Evolutionary conservation across 169 alveolate genomes (phyloP).

Genomic region (Amoebophrya sp.): DNA sequence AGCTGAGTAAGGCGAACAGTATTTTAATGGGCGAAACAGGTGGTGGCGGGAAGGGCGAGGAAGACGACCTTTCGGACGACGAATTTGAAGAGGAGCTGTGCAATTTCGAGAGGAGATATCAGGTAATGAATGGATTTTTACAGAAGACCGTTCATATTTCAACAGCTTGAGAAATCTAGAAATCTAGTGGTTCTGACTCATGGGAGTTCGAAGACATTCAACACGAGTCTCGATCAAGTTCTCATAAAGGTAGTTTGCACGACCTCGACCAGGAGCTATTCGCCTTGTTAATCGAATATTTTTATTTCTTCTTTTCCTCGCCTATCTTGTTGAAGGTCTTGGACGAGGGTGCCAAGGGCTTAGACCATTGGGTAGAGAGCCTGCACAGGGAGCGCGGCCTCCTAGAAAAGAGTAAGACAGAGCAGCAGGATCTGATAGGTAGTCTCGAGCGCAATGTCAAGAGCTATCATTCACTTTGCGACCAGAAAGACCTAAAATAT

Average conservation of each 20-base stretch:
- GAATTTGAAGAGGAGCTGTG: background rate
- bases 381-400: background rate
- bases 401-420: background rate
- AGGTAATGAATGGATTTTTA: background rate
- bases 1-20: background rate
- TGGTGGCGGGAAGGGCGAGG: background rate
- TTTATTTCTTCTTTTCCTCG: background rate
- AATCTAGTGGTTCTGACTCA: no score
- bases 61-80: background rate
- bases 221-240: no score
- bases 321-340: background rate
- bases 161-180: no score
- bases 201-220: no score
- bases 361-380: background rate
- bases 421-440: background rate
- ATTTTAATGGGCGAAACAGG: background rate
- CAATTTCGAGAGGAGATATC: background rate
- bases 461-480: background rate
- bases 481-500: conserved; percentile 1
- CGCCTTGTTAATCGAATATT: no score
- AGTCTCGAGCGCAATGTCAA: background rate
- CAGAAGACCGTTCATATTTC: no score
- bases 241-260: no score
- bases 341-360: conserved; percentile 1
- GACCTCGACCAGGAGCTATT: no score